These are phyloP conservation scores for Geosmithia flava DNA, from an alignment of 2,329 filamentous ascomycete species.

Conservation along the genomic window DNA sequence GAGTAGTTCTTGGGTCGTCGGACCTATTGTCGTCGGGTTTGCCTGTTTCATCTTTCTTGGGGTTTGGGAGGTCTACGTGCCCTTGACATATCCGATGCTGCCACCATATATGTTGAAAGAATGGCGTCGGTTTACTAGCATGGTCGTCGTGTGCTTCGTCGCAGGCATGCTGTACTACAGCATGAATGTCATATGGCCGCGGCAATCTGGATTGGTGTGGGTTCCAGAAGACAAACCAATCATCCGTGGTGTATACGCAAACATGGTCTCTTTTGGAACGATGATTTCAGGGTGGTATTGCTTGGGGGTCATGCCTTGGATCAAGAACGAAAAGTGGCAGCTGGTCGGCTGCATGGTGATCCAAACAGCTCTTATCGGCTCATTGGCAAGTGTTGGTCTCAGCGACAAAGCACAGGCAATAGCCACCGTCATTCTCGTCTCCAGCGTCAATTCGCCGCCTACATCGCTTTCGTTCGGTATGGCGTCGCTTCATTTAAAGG, in stretches of 20 bases:
- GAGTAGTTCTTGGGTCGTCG: slow-evolving; percentile 12
- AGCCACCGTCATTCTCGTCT: slow-evolving; percentile 15
- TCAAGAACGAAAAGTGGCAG: slow-evolving; percentile 23
- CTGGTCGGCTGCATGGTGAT: slow-evolving; percentile 16
- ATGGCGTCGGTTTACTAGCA: slow-evolving; percentile 12
- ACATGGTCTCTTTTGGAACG: slow-evolving; percentile 14
- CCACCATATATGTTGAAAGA: slow-evolving; percentile 16
- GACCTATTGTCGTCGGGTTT: slow-evolving; percentile 15
- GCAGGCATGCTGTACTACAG: slow-evolving; percentile 17
- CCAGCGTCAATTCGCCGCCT: slow-evolving; percentile 17
- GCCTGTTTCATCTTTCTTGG: slow-evolving; percentile 14
- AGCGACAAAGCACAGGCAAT: slow-evolving; percentile 20
- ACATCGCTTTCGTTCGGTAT: slow-evolving; percentile 19
- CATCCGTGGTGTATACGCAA: slow-evolving; percentile 14
- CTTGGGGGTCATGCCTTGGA: slow-evolving; percentile 5
- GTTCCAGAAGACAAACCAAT: slow-evolving; percentile 9
- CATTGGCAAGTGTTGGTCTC: slow-evolving; percentile 17
- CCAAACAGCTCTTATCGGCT: slow-evolving; percentile 21
- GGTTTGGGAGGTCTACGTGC: slow-evolving; percentile 13
- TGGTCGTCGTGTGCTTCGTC: slow-evolving; percentile 17
- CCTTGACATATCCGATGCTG: slow-evolving; percentile 15
- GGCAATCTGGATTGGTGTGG: slow-evolving; percentile 13
- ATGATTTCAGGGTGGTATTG: not conserved
- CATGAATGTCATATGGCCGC: slow-evolving; percentile 17
- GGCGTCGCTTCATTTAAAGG: slow-evolving; percentile 19